A percentile compares a stretch with the other conserved stretches of the same genome.
phyloP scores from a whole-genome alignment of 176 grass and related monocot genomes.

The Zoysia japonica region DNA sequence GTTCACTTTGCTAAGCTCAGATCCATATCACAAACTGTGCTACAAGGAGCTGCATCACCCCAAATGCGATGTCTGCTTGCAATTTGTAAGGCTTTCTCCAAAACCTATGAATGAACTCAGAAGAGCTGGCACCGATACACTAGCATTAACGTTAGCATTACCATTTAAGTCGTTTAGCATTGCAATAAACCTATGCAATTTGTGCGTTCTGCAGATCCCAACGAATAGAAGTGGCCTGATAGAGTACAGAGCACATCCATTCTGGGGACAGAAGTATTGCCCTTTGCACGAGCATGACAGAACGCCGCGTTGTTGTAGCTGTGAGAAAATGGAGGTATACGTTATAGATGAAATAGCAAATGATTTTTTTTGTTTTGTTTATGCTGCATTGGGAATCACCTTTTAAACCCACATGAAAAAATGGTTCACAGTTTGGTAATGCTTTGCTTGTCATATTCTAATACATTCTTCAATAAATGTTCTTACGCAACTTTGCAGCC shows the following conservation, averaged over 20 bases:
- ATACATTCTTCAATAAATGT: background rate
- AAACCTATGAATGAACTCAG: background rate
- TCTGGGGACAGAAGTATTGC: conserved; percentile 93
- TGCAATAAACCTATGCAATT: background rate
- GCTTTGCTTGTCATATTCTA: conserved; percentile 2
- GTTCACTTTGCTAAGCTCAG: conserved; percentile 76
- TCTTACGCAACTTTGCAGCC: conserved; percentile 45
- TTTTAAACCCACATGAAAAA: background rate
- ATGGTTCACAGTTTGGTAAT: background rate
- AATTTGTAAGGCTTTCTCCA: conserved; percentile 73
- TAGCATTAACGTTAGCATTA: background rate
- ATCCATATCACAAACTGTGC: conserved; percentile 76
- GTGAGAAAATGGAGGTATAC: conserved; percentile 83
- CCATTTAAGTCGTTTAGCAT: background rate
- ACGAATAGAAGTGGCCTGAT: conserved; percentile 64
- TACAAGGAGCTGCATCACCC: conserved; percentile 95
- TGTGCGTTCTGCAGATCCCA: conserved; percentile 58
- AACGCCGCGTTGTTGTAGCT: conserved; percentile 79
- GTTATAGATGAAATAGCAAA: background rate
- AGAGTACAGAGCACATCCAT: conserved; percentile 80
- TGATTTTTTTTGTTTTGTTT: too few relatives aligned
- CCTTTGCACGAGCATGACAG: conserved; percentile 67
- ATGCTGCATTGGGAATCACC: too few relatives aligned
- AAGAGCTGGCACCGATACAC: background rate
- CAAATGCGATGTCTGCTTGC: conserved; percentile 86